phyloP scores from a whole-genome alignment of 192 early-diverging fungal genomes.

The Diversispora eburnea region DNA sequence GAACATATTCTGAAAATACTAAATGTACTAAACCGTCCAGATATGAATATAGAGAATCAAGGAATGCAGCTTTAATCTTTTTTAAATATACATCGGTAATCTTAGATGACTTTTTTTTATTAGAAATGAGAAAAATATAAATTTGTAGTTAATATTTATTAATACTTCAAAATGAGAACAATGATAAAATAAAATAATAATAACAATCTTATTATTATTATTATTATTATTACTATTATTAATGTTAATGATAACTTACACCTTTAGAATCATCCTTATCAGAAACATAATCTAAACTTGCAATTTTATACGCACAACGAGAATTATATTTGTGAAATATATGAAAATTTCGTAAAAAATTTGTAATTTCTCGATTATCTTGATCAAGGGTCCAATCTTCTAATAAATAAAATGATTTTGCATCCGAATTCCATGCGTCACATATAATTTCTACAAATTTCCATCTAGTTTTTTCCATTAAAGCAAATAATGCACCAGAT shows the following conservation, averaged over 20 bases:
- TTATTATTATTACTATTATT: too few species aligned
- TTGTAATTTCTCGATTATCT: constrained; percentile 60
- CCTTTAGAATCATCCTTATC: constrained; percentile 33
- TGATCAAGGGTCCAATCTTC: constrained; percentile 70
- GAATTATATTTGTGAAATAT: constrained; percentile 65
- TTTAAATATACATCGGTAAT: constrained; percentile 53
- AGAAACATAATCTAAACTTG: constrained; percentile 44
- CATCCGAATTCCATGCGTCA: constrained; percentile 73
- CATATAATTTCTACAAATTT: constrained; percentile 74
- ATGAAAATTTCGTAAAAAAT: constrained; percentile 62
- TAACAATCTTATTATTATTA: too few species aligned
- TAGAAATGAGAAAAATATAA: constrained; percentile 32
- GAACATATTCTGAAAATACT: constrained; percentile 51
- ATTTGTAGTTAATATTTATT: neutral
- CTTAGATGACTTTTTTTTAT: constrained; percentile 42
- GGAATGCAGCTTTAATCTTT: constrained; percentile 59
- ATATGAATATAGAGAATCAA: constrained; percentile 69
- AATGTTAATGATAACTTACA: neutral
- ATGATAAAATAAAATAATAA: constrained; percentile 31
- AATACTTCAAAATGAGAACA: constrained; percentile 10
- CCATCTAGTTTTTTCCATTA: constrained; percentile 70
- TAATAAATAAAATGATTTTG: constrained; percentile 62
- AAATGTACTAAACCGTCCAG: constrained; percentile 79
- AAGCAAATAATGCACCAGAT: constrained; percentile 59
- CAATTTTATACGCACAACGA: constrained; percentile 59